phyloP scores from a whole-genome alignment of 805 yeast species.

The Kazachstania viticola region DNA sequence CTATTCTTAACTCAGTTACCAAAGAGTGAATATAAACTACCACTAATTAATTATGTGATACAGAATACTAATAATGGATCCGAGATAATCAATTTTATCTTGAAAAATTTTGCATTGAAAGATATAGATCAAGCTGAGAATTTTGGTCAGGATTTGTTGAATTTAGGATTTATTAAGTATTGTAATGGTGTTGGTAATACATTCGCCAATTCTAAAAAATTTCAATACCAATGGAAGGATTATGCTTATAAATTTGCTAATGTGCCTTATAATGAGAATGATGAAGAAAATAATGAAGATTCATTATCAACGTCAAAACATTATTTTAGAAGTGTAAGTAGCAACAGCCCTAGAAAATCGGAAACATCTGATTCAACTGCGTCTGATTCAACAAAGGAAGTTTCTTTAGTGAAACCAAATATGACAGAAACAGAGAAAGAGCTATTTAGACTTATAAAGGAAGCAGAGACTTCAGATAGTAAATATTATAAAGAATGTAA shows the following conservation, averaged over 20 bases:
- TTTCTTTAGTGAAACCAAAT: constrained; percentile 7
- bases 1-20: constrained; percentile 40
- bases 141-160: constrained; percentile 62
- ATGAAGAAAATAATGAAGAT: not conserved
- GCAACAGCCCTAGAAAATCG: not conserved
- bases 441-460: constrained; percentile 40
- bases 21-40: constrained; percentile 42
- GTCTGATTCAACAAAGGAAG: not conserved
- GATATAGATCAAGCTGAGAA: constrained; percentile 50
- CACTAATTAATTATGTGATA: constrained; percentile 36
- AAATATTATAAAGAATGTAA: constrained; percentile 43
- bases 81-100: constrained; percentile 23
- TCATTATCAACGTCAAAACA: not conserved
- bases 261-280: constrained; percentile 8
- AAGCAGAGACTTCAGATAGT: constrained; percentile 46
- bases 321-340: not conserved
- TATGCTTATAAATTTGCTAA: constrained; percentile 48
- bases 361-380: not conserved
- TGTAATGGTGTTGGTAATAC: constrained; percentile 51
- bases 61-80: constrained; percentile 25
- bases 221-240: constrained; percentile 73
- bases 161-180: constrained; percentile 45
- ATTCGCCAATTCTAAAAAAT: constrained; percentile 66
- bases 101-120: constrained; percentile 19
- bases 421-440: constrained; percentile 31